These are phyloP conservation scores for Mangifera indica DNA, from an alignment of 345 rosid genomes.

Conservation along the genomic window DNA sequence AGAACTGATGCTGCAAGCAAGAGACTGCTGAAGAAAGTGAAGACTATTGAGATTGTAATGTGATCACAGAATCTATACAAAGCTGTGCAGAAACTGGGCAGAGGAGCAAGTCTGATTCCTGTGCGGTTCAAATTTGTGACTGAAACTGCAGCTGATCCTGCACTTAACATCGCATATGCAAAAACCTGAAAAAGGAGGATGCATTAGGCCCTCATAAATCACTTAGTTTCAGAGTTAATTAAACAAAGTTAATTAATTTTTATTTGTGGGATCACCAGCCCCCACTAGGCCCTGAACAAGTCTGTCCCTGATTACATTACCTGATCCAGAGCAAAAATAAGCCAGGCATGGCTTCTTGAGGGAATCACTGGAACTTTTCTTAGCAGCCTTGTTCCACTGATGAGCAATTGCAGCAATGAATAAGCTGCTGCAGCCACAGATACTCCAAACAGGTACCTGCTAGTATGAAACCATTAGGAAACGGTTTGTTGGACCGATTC, in stretches of 20 bases:
- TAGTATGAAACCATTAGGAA: too few species aligned
- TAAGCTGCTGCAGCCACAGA: slow-evolving; percentile 54
- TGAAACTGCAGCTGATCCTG: slow-evolving; percentile 79
- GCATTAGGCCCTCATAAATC: not conserved
- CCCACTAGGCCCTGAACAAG: too few species aligned
- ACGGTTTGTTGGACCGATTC: too few species aligned
- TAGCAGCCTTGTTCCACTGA: slow-evolving; percentile 49
- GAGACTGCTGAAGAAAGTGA: slow-evolving; percentile 57
- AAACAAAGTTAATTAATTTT: too few species aligned
- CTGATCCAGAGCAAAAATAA: slow-evolving; percentile 79
- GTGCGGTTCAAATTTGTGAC: slow-evolving; percentile 77
- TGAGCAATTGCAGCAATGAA: slow-evolving; percentile 56
- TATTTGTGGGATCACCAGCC: too few species aligned
- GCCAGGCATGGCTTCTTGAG: slow-evolving; percentile 73
- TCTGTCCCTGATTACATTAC: slow-evolving; percentile 24
- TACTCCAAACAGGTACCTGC: slow-evolving; percentile 75
- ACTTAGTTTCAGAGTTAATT: not conserved
- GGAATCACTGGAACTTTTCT: slow-evolving; percentile 47
- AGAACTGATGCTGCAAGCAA: slow-evolving; percentile 59
- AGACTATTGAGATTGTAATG: slow-evolving; percentile 60
- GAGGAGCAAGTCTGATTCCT: slow-evolving; percentile 66
- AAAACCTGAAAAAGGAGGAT: slow-evolving; percentile 43
- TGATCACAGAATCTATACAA: slow-evolving; percentile 71
- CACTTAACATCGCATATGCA: slow-evolving; percentile 63
- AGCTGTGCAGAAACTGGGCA: slow-evolving; percentile 84